Conservation (phyloP, 768 basidiomycete genomes). For the Boletellus emodensis region DNA sequence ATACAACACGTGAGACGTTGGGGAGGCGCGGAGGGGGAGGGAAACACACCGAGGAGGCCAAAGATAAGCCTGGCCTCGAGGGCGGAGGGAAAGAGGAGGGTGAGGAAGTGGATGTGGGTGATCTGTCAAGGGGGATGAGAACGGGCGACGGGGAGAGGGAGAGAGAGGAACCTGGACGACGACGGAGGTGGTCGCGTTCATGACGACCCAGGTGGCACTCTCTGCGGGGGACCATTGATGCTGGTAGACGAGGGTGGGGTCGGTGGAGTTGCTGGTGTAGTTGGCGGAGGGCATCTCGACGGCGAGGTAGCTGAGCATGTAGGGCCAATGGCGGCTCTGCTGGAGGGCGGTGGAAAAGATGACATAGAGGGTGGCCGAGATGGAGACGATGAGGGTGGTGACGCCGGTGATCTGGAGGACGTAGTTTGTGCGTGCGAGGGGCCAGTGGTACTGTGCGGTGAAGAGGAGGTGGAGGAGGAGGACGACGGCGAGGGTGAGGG, state of each 20-base stretch:
- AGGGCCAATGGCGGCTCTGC: constrained; percentile 83
- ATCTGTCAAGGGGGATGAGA: constrained; percentile 46
- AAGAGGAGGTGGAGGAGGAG: constrained; percentile 91
- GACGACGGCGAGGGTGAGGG: constrained; percentile 78
- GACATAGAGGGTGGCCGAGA: constrained; percentile 73
- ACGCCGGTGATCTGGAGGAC: constrained; percentile 84
- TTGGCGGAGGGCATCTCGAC: constrained; percentile 51
- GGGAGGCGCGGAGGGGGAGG: not conserved
- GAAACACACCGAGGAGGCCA: constrained; percentile 63
- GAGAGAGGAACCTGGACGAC: constrained; percentile 69
- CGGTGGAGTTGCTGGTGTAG: constrained; percentile 10
- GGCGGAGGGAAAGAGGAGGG: constrained; percentile 87
- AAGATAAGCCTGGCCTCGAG: constrained; percentile 87
- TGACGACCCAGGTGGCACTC: constrained; percentile 75
- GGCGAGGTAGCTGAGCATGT: constrained; percentile 91
- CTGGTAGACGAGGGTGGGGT: constrained; percentile 25
- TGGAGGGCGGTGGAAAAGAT: constrained; percentile 55
- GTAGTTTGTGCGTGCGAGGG: constrained; percentile 90
- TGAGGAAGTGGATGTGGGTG: constrained; percentile 96
- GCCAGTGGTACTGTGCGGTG: constrained; percentile 95
- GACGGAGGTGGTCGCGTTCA: constrained; percentile 82
- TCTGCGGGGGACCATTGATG: constrained; percentile 58
- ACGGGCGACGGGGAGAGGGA: not conserved
- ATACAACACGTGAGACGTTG: not conserved
- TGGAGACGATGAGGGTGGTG: constrained; percentile 69